Percentiles rank a stretch among this genome's conserved stretches.
phyloP scores from a whole-genome alignment of 352 stramenopile species.

The Phytophthora fragariae region DNA sequence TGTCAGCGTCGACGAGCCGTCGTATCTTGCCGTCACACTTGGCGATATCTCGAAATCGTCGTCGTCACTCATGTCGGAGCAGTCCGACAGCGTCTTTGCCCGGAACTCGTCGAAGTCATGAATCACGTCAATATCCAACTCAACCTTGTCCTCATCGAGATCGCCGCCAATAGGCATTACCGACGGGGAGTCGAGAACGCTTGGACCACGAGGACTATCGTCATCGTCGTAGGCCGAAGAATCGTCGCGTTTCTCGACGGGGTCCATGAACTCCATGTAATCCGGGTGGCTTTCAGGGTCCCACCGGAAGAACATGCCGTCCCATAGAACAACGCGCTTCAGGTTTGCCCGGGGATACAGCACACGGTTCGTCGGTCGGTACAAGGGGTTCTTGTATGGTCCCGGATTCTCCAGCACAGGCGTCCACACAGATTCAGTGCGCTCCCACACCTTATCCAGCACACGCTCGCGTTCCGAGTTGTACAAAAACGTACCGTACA shows the following conservation, averaged over 20 bases:
- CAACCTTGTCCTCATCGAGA: slow-evolving; percentile 74
- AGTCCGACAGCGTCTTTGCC: slow-evolving; percentile 75
- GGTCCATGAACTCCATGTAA: slow-evolving; percentile 90
- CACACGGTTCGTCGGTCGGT: slow-evolving; percentile 81
- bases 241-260: slow-evolving; percentile 47
- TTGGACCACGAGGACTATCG: slow-evolving; percentile 30
- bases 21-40: slow-evolving; percentile 42
- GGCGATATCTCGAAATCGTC: slow-evolving; percentile 63
- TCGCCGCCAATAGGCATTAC: slow-evolving; percentile 54
- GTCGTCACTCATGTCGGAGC: slow-evolving; percentile 86
- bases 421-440: slow-evolving; percentile 87
- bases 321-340: slow-evolving; percentile 88
- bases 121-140: slow-evolving; percentile 84
- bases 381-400: slow-evolving; percentile 80
- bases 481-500: slow-evolving; percentile 88
- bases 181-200: slow-evolving; percentile 46
- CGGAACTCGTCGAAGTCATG: slow-evolving; percentile 84
- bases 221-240: slow-evolving; percentile 42
- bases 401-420: slow-evolving; percentile 72
- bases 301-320: slow-evolving; percentile 89
- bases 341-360: slow-evolving; percentile 87
- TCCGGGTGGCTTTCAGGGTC: slow-evolving; percentile 86
- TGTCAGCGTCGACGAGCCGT: slow-evolving; percentile 42
- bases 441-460: slow-evolving; percentile 87
- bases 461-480: slow-evolving; percentile 88